A percentile compares a stretch with the other conserved stretches of the same genome.
phyloP scores from a whole-genome alignment of 345 rosid genomes.

The Ceriops decandra region DNA sequence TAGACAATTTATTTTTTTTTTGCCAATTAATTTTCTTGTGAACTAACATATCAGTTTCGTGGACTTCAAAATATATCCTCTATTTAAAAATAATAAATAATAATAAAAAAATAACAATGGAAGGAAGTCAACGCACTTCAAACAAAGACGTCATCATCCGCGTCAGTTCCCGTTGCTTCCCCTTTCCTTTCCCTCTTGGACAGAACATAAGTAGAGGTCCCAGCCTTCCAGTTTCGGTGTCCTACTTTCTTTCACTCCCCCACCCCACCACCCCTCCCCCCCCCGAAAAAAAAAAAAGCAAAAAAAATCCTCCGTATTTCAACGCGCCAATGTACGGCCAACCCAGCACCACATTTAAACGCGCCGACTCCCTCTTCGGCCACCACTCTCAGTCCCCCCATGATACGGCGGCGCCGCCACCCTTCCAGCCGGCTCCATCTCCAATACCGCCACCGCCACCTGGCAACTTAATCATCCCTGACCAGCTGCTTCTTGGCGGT shows the following conservation, averaged over 20 bases:
- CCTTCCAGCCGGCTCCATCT: neutral
- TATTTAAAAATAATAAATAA: neutral
- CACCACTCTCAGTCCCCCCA: neutral
- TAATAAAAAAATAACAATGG: neutral
- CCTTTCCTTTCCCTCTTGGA: neutral
- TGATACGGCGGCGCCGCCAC: neutral
- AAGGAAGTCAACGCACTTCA: constrained; percentile 41
- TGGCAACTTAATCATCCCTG: constrained; percentile 26
- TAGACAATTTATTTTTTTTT: too few relatives aligned
- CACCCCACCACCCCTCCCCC: too few relatives aligned
- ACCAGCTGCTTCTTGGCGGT: constrained; percentile 13
- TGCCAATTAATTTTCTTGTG: too few relatives aligned
- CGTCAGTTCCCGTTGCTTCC: constrained; percentile 29
- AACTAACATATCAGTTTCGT: too few relatives aligned
- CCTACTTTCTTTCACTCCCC: constrained; percentile 5
- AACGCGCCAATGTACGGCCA: constrained; percentile 41
- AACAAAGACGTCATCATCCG: constrained; percentile 30
- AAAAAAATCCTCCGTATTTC: neutral
- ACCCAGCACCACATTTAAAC: constrained; percentile 10
- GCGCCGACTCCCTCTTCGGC: constrained; percentile 18
- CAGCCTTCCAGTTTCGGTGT: constrained; percentile 4
- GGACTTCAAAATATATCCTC: too few relatives aligned
- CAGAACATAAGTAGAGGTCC: neutral
- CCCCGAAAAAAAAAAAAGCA: too few relatives aligned
- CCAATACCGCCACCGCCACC: constrained; percentile 16